Conservation (phyloP, 2,329 filamentous ascomycete species). For the Talaromyces rugulosus region DNA sequence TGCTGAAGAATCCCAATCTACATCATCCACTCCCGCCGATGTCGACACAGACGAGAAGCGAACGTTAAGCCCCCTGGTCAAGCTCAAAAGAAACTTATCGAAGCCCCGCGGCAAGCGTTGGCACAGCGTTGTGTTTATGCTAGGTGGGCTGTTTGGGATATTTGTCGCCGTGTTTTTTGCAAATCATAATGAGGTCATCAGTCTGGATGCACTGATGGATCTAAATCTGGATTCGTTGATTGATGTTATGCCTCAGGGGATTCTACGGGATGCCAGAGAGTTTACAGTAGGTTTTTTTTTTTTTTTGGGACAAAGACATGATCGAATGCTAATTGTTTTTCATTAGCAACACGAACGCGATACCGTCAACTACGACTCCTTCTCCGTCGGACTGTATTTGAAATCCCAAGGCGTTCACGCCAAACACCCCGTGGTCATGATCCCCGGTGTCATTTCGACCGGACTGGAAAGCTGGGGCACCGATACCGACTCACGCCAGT, state of each 20-base stretch:
- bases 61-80: conserved; percentile 30
- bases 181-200: conserved; percentile 82
- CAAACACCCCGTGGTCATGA: conserved; percentile 89
- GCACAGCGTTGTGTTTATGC: conserved; percentile 75
- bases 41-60: conserved; percentile 16
- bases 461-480: conserved; percentile 97
- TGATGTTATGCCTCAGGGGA: conserved; percentile 80
- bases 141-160: conserved; percentile 87
- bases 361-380: conserved; percentile 86
- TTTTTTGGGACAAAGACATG: conserved; percentile 16
- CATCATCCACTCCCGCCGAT: background rate
- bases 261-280: conserved; percentile 81
- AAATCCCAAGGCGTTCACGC: conserved; percentile 74
- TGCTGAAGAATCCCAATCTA: background rate
- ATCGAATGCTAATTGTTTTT: conserved; percentile 8
- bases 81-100: conserved; percentile 15
- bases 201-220: conserved; percentile 66
- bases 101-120: conserved; percentile 61
- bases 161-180: conserved; percentile 88
- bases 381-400: conserved; percentile 81
- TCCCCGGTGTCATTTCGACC: conserved; percentile 95
- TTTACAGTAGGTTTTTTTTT: conserved; percentile 60
- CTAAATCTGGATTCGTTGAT: conserved; percentile 79
- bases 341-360: conserved; percentile 74
- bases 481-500: conserved; percentile 74